Base-by-base conservation (phyloP, 148 eudicot species). In the Amaranthus hypochondriacus region DNA sequence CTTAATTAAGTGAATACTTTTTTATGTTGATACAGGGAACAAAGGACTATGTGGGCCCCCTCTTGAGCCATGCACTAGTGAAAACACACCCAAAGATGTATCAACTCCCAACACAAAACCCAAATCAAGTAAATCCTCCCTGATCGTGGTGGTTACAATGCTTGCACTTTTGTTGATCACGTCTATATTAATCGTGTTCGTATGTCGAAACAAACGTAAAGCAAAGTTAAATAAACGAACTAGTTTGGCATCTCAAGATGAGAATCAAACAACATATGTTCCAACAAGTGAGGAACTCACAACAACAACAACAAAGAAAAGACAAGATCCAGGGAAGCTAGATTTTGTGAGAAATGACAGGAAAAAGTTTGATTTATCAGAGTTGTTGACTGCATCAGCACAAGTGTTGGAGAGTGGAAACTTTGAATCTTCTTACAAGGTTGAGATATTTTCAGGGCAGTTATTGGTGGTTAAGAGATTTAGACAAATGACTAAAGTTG, bases 371-470 rank as follows among this genome's bases (percentile, higher is more conserved):
- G 94, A 93, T 59, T 75, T 93, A 73, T 83, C 82, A 28, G 91
- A 89, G 76, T 71, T 93, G 77, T 76, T 93, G 60, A 93, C 87
- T 48, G 98, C 98, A 2, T 91, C 96, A 7, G 98, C 98, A 4
- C 92, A 90, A 66, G 91, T 91, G 65, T 68, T 93, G 78, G 98
- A 94, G 58, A 88, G 91, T n/a, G 97, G 98, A 14, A 85, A 78
- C 77, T 91, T 93, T 5, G 91, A 89, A 49, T 87, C 96, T 0
- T 85, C 94, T 4, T 93, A 93, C 80, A 91, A 93, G 84, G 96
- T 94, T 14, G 85, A 79, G 74, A 65, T 93, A 52, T 74, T 79
- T 79, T 82, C 83, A 2, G 88, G 89, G 39, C 83, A 86, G 43
- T 76, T 86, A 1, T 73, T 90, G 73, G 96, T 93, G 4, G 98